These are phyloP conservation scores for Nyssa sinensis DNA, from an alignment of 148 eudicot species.

Conservation along the genomic window DNA sequence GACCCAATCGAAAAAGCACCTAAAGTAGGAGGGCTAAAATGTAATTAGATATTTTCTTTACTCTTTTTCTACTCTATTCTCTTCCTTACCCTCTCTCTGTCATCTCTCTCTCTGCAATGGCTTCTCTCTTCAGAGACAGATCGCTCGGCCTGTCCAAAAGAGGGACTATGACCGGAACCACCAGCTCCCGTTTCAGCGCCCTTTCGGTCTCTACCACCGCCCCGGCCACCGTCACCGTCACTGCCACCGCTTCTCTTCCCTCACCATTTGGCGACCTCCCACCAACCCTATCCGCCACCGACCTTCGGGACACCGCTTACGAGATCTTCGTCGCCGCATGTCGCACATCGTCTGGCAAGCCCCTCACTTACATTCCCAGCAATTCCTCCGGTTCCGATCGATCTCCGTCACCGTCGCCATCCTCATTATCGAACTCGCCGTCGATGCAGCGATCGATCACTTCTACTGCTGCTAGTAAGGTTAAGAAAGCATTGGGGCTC, in stretches of 20 bases:
- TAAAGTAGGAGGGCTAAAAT: no score
- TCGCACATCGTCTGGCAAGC: slow-evolving; percentile 74
- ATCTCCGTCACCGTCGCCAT: slow-evolving; percentile 22
- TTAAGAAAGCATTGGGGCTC: slow-evolving; percentile 89
- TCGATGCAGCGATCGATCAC: slow-evolving; percentile 62
- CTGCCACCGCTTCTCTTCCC: slow-evolving; percentile 44
- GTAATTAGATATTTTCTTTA: no score
- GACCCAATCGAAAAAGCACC: no score
- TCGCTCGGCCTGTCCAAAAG: slow-evolving; percentile 56
- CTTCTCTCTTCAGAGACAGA: slow-evolving; percentile 73
- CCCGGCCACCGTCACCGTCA: slow-evolving; percentile 21
- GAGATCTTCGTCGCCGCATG: slow-evolving; percentile 90
- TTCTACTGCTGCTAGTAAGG: slow-evolving; percentile 74
- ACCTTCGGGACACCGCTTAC: slow-evolving; percentile 77
- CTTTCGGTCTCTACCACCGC: slow-evolving; percentile 13
- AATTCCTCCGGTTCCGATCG: slow-evolving; percentile 10
- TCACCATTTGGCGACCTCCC: slow-evolving; percentile 76
- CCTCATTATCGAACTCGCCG: slow-evolving; percentile 19
- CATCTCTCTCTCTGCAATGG: slow-evolving; percentile 40
- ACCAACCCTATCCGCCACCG: slow-evolving; percentile 59
- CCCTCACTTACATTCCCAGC: slow-evolving; percentile 46
- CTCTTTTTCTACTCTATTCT: neutral
- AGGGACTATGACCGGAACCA: slow-evolving; percentile 26
- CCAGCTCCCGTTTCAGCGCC: slow-evolving; percentile 29
- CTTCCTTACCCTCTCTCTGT: neutral